phyloP scores from a whole-genome alignment of 306 rosid genomes.

The Cyamopsis tetragonoloba region DNA sequence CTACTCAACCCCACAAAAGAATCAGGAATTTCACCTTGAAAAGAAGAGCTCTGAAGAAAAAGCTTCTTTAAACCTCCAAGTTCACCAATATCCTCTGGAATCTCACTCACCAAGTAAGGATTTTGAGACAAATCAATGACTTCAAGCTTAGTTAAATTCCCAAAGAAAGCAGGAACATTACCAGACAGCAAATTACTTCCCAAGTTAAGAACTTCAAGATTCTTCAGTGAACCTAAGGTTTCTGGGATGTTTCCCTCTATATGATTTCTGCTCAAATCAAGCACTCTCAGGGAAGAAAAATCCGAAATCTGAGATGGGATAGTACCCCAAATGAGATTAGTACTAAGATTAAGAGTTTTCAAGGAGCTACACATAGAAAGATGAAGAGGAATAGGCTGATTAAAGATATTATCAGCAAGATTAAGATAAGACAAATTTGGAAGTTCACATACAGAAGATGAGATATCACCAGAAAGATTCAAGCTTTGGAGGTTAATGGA shows the following conservation, averaged over 20 bases:
- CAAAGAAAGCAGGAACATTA: conserved; percentile 53
- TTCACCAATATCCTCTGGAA: conserved; percentile 69
- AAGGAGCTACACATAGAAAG: conserved; percentile 69
- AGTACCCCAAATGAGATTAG: conserved; percentile 90
- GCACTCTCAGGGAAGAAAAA: conserved; percentile 56
- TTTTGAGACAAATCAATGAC: conserved; percentile 87
- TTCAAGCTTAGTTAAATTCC: conserved; percentile 62
- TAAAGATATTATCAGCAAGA: conserved; percentile 78
- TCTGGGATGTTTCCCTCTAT: conserved; percentile 78
- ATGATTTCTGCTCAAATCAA: conserved; percentile 75
- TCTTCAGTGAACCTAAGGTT: conserved; percentile 55
- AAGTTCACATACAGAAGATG: conserved; percentile 65
- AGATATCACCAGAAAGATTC: conserved; percentile 86
- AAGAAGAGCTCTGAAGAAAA: conserved; percentile 69
- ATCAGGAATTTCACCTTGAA: conserved; percentile 75
- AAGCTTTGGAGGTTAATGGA: conserved; percentile 65
- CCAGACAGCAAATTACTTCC: conserved; percentile 80
- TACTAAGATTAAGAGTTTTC: conserved; percentile 78
- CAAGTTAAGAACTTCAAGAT: conserved; percentile 60
- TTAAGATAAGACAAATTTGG: conserved; percentile 57
- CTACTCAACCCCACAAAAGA: conserved; percentile 56
- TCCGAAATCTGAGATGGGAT: conserved; percentile 85
- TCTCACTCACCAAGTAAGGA: conserved; percentile 68
- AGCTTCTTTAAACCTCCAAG: conserved; percentile 63
- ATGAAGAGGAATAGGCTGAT: conserved; percentile 92